Evolutionary conservation across 1,284 basidiomycete genomes (phyloP).

Genomic region (Cryptococcus sp.): DNA sequence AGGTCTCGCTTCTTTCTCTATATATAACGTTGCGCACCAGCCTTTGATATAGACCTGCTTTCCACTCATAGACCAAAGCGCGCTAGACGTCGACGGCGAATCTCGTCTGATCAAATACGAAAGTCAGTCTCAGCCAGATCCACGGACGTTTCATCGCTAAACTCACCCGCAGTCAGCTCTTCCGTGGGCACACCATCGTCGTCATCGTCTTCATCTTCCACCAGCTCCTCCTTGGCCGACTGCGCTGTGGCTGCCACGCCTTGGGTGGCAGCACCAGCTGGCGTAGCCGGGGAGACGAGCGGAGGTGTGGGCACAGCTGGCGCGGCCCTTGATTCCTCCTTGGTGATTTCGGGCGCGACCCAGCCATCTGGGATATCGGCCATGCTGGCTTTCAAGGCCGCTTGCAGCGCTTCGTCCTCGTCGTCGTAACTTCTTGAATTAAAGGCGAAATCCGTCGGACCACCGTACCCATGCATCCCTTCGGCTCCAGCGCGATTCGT

Average conservation of each 20-base stretch:
- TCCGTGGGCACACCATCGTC: conserved; percentile 48
- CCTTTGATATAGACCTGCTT: no score
- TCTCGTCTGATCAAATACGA: conserved; percentile 68
- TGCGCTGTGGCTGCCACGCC: conserved; percentile 19
- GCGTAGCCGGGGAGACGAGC: conserved; percentile 9
- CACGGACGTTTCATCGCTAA: neutral
- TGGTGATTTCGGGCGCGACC: conserved; percentile 28
- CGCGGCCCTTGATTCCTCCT: conserved; percentile 10
- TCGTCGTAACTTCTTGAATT: conserved; percentile 66
- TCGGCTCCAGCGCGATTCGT: conserved; percentile 4
- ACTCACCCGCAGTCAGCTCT: conserved; percentile 46
- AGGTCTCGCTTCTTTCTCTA: no score
- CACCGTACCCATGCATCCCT: conserved; percentile 21
- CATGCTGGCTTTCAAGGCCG: conserved; percentile 78
- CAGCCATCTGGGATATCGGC: conserved; percentile 65
- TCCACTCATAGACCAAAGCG: conserved; percentile 58
- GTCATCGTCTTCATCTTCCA: conserved; percentile 39
- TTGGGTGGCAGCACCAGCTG: conserved; percentile 24
- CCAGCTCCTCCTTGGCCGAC: conserved; percentile 36
- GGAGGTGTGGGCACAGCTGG: conserved; percentile 8
- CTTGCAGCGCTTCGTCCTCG: conserved; percentile 81
- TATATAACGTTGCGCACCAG: no score
- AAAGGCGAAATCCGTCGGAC: conserved; percentile 42
- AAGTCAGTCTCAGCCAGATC: conserved; percentile 28
- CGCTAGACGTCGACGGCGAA: conserved; percentile 72